Conservation (phyloP, 345 rosid species). For the Zanthoxylum bungeanum region DNA sequence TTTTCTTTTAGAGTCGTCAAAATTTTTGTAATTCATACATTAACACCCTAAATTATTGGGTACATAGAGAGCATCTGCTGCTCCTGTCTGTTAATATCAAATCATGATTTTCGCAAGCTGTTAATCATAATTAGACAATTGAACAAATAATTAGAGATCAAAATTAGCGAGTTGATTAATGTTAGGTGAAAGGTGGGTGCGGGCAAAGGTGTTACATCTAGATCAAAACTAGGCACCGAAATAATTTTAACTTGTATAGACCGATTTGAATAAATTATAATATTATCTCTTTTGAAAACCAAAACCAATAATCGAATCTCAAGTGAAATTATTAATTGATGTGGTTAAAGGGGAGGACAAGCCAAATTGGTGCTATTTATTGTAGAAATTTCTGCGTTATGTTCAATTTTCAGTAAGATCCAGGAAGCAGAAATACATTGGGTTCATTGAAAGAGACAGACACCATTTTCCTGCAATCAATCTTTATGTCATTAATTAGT, state of each 20-base stretch:
- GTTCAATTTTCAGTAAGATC: constrained; percentile 17
- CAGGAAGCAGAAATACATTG: constrained; percentile 6
- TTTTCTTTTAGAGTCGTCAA: too few species aligned
- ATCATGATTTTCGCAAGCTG: neutral
- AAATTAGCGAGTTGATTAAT: constrained; percentile 2
- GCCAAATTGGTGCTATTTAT: neutral
- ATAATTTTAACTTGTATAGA: constrained; percentile 19
- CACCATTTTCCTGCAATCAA: constrained; percentile 8
- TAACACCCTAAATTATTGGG: neutral
- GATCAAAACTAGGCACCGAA: constrained; percentile 12
- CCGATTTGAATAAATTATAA: constrained; percentile 14
- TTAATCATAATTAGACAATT: constrained; percentile 7
- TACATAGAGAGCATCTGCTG: neutral
- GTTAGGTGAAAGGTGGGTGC: constrained; percentile 31
- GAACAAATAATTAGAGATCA: neutral
- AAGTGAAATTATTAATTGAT: constrained; percentile 24
- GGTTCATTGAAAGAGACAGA: constrained; percentile 9
- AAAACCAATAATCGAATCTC: constrained; percentile 32
- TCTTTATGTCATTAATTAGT: neutral
- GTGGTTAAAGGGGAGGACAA: constrained; percentile 22
- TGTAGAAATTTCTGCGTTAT: too few species aligned
- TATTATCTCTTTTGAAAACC: constrained; percentile 21
- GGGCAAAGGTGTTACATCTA: constrained; percentile 32
- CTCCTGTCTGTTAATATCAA: neutral
- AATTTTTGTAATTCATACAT: neutral